phyloP scores from a whole-genome alignment of 176 grass and related monocot species.

The Carex parvula region DNA sequence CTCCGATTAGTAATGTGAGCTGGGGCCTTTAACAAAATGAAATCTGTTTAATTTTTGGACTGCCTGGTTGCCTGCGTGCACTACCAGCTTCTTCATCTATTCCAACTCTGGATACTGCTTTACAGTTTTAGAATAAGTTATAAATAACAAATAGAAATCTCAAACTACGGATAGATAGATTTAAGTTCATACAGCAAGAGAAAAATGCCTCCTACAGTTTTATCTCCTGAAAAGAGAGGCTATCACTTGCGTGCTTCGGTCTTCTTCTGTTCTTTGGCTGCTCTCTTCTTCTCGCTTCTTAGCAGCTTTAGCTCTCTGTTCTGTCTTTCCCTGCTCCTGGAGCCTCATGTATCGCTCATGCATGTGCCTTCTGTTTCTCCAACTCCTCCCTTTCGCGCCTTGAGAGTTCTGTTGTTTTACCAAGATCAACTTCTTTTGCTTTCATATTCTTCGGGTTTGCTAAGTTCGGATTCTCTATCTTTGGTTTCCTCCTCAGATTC shows the following conservation, averaged over 20 bases:
- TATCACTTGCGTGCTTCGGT: constrained; percentile 46
- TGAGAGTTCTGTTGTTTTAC: constrained; percentile 82
- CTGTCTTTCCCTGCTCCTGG: constrained; percentile 89
- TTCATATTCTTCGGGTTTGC: constrained; percentile 79
- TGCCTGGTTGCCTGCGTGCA: too few species aligned
- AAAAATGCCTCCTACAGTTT: constrained; percentile 13
- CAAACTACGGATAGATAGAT: constrained; percentile 10
- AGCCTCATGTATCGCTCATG: constrained; percentile 71
- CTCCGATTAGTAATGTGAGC: too few species aligned
- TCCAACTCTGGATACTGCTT: neutral
- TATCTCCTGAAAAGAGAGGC: neutral
- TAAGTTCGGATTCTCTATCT: constrained; percentile 93
- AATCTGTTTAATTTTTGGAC: too few species aligned
- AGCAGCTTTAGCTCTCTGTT: constrained; percentile 82
- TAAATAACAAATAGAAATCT: constrained; percentile 5
- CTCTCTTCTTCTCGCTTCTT: constrained; percentile 85
- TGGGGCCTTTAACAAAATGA: too few species aligned
- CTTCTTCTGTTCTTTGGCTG: constrained; percentile 70
- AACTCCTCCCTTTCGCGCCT: constrained; percentile 98
- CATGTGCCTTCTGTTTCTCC: constrained; percentile 66
- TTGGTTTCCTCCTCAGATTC: constrained; percentile 60
- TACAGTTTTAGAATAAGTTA: constrained; percentile 3
- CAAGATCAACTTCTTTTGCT: constrained; percentile 83
- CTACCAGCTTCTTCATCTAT: too few species aligned
- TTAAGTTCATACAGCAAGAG: neutral